Conservation (phyloP, 805 yeast species). For the Wickerhamiella lipophila region DNA sequence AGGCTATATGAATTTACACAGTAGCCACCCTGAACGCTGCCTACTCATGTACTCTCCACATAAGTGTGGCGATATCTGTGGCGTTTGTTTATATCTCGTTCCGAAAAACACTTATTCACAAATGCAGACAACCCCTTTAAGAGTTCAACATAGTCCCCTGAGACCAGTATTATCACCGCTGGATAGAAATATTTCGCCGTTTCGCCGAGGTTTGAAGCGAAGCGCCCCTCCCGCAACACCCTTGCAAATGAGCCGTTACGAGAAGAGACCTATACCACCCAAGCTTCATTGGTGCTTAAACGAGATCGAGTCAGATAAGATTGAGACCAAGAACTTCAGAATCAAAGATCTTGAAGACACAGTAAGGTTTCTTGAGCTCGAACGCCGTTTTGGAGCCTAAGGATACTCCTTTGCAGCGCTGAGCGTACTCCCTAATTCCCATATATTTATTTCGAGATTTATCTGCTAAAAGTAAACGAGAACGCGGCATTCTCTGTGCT, state of each 20-base stretch:
- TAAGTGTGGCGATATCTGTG: neutral
- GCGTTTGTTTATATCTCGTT: conserved; percentile 1
- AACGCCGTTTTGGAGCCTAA: neutral
- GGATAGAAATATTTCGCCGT: neutral
- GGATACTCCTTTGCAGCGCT: neutral
- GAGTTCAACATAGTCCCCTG: neutral
- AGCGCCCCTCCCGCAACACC: neutral
- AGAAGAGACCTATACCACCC: neutral
- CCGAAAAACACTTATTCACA: neutral
- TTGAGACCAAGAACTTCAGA: neutral
- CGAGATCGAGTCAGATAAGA: neutral
- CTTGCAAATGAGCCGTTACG: neutral
- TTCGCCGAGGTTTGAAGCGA: neutral
- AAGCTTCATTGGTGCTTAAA: neutral
- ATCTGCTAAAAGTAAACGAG: no score
- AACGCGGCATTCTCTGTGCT: no score
- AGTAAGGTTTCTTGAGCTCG: conserved; percentile 1
- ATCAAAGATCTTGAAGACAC: neutral
- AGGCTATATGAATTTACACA: neutral
- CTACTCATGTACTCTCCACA: no score
- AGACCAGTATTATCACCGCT: neutral
- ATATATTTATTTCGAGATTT: no score
- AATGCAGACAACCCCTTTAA: neutral
- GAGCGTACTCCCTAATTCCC: no score
- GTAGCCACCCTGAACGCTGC: neutral